phyloP scores from a whole-genome alignment of 1,139 yeast genomes.

The Pichia sp. region DNA sequence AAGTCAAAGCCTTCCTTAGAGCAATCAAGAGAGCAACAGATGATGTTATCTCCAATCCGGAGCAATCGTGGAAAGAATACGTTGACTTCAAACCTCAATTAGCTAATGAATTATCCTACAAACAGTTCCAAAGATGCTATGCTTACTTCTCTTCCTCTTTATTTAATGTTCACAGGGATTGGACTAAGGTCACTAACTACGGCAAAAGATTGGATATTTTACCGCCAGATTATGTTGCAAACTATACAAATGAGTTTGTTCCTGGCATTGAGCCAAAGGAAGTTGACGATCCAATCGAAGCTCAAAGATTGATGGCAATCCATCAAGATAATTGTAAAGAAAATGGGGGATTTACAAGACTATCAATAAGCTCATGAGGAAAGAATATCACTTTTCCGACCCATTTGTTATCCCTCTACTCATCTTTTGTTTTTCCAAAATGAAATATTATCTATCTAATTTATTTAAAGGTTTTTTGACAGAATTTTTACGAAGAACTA shows the following conservation, averaged over 20 bases:
- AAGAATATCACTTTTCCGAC: too few species aligned
- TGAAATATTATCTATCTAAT: background rate
- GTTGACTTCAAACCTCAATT: slow-evolving; percentile 47
- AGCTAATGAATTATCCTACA: slow-evolving; percentile 37
- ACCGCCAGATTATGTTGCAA: slow-evolving; percentile 47
- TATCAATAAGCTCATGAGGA: background rate
- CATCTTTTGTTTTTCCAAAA: background rate
- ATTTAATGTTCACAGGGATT: slow-evolving; percentile 53
- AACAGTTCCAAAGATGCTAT: slow-evolving; percentile 50
- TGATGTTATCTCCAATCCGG: slow-evolving; percentile 42
- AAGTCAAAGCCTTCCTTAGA: slow-evolving; percentile 42
- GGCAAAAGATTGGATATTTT: slow-evolving; percentile 53
- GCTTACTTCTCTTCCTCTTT: slow-evolving; percentile 53
- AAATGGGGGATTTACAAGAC: slow-evolving; percentile 40
- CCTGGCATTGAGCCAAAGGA: slow-evolving; percentile 50
- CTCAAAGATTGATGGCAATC: slow-evolving; percentile 44
- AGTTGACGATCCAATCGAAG: slow-evolving; percentile 43
- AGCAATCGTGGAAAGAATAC: slow-evolving; percentile 46
- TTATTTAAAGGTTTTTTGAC: background rate
- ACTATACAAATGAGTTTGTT: slow-evolving; percentile 50
- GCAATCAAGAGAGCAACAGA: slow-evolving; percentile 52
- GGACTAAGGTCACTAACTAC: slow-evolving; percentile 53
- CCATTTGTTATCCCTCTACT: background rate
- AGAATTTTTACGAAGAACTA: background rate
- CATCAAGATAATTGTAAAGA: slow-evolving; percentile 47